Base-by-base conservation (phyloP, 805 yeast species). In the Lipomyces yamadae region DNA sequence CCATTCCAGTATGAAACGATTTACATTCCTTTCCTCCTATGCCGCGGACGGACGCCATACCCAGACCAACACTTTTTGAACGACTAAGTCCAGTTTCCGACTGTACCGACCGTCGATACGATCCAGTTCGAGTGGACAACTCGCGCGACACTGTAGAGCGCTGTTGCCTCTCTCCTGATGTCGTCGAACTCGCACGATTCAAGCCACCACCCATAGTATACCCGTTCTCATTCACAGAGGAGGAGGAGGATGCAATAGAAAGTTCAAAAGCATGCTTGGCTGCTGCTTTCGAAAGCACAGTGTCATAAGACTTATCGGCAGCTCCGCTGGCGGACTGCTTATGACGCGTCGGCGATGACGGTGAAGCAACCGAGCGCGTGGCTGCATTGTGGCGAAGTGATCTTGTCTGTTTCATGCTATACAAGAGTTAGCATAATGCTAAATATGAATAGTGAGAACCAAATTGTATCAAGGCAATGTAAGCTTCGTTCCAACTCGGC, bases 181-280 rank as follows among this genome's bases (percentile, higher is more conserved):
- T 10, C 7, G 32, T 52, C 55, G 55, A 29, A 29, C 18, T 29
- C 30, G 15, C 34, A 29, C 30, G 30, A 52, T 29, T 29, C 55
- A 52, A 24, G 8, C 34, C 34, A 11, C n/a, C 34, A 11, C n/a
- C 30, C 6, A 2, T 15, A n/a, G 55, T 29, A 29, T 29, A 10
- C 18, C 55, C 55, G 11, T 18, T 29, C 18, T 42, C 48, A 42
- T 13, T 11, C 56, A 15, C 35, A 34, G 56, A 34, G 8, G 59
- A 24, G 8, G 59, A 24, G 24, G 24, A 29, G 1, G 59, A 56
- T 29, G 59, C 33, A 13, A 33, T 33, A 29, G 59, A 55, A 35
- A 56, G 59, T 56, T 56, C 37, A 32, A 35, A 56, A 24, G 59
- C 59, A 15, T 56, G 34, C 11, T 39, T 56, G 11, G 59, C 59